These are phyloP conservation scores for Haematococcus sp. DNA, from an alignment of 139 green algal genomes.

Conservation along the genomic window DNA sequence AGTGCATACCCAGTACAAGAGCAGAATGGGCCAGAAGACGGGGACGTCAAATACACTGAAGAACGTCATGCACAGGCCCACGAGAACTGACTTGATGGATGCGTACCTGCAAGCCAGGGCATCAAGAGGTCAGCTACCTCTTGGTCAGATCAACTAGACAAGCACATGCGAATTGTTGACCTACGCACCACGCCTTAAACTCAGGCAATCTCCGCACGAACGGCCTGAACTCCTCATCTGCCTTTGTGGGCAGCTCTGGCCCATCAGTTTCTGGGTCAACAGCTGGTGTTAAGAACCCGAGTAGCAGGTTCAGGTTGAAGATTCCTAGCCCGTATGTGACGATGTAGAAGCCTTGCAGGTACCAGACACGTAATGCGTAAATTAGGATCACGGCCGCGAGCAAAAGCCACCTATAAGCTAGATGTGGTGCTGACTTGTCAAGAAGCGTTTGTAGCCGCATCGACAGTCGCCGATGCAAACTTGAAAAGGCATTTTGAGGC, in stretches of 20 bases:
- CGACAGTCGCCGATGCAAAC: no score
- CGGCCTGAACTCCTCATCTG: conserved; percentile 93
- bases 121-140: conserved; percentile 1
- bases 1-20: conserved; percentile 90
- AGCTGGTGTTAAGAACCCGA: conserved; percentile 92
- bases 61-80: conserved; percentile 90
- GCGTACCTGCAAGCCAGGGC: conserved; percentile 65
- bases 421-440: conserved; percentile 79
- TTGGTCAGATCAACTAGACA: neutral
- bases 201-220: conserved; percentile 96
- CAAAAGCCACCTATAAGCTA: conserved; percentile 67
- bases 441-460: conserved; percentile 62
- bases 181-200: conserved; percentile 98
- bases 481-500: no score
- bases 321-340: conserved; percentile 97
- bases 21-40: conserved; percentile 99
- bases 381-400: conserved; percentile 52
- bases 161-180: neutral
- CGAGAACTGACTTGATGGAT: conserved; percentile 74
- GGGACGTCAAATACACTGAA: conserved; percentile 95
- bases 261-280: conserved; percentile 88
- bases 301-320: conserved; percentile 97
- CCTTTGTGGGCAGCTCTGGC: conserved; percentile 86
- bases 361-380: conserved; percentile 83
- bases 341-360: conserved; percentile 93